These are phyloP conservation scores for Macrophomina pseudophaseolina DNA, from an alignment of 2,329 filamentous ascomycete species.

Conservation along the genomic window DNA sequence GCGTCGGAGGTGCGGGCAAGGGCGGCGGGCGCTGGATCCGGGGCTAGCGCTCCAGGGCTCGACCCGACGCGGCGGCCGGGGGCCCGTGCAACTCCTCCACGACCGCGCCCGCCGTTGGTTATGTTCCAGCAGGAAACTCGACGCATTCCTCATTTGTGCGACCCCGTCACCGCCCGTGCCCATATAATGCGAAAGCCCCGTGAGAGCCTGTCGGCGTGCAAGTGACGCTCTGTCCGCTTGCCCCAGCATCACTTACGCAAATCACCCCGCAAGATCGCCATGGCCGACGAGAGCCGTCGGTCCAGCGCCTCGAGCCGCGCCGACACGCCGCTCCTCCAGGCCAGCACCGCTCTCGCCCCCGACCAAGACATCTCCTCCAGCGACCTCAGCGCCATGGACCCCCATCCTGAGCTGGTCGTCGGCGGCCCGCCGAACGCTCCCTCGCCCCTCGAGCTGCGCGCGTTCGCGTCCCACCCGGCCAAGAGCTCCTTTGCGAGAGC, in stretches of 20 bases:
- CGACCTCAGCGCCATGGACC: constrained; percentile 34
- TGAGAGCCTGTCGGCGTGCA: not conserved
- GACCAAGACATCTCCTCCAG: constrained; percentile 29
- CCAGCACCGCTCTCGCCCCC: constrained; percentile 26
- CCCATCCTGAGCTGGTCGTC: constrained; percentile 34
- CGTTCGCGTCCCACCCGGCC: constrained; percentile 44
- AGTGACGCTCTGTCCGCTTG: not conserved
- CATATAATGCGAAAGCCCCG: constrained; percentile 22
- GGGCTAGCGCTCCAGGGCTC: not conserved
- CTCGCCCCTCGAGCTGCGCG: constrained; percentile 45
- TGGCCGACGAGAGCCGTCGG: constrained; percentile 42
- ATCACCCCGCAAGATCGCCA: constrained; percentile 28
- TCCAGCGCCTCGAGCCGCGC: constrained; percentile 42
- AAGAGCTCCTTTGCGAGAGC: constrained; percentile 41
- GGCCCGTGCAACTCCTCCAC: not conserved
- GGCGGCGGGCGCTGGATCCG: not conserved
- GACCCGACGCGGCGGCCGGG: not conserved
- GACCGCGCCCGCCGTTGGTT: constrained; percentile 2
- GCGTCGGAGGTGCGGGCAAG: constrained; percentile 9
- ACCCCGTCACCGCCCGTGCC: constrained; percentile 14
- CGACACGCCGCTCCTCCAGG: constrained; percentile 31
- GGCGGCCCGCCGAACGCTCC: constrained; percentile 45
- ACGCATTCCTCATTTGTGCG: constrained; percentile 21
- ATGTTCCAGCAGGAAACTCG: constrained; percentile 20
- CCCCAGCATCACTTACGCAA: constrained; percentile 1